Evolutionary conservation across 306 rosid species (phyloP).

Genomic region (Begonia peltatifolia): DNA sequence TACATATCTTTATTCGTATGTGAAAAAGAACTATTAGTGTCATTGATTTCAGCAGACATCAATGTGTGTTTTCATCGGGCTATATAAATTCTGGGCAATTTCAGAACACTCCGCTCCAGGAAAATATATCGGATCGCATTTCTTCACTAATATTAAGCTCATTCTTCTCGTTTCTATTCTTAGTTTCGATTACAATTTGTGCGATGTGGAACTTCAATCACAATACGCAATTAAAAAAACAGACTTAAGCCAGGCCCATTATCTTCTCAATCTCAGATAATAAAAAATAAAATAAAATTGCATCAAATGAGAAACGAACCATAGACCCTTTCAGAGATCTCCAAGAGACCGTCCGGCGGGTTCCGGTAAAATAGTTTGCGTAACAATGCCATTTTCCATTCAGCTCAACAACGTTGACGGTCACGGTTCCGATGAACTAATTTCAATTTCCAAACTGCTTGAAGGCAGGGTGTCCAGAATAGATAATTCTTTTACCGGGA

Average conservation of each 20-base stretch:
- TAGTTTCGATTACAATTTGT: too few relatives aligned
- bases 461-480: too few relatives aligned
- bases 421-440: conserved; percentile 13
- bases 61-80: too few relatives aligned
- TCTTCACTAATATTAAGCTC: background rate
- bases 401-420: conserved; percentile 30
- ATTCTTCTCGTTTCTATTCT: background rate
- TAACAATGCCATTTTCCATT: conserved; percentile 60
- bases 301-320: conserved; percentile 34
- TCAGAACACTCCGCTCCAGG: too few relatives aligned
- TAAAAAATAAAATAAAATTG: background rate
- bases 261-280: conserved; percentile 10
- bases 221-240: background rate
- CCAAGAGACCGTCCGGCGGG: conserved; percentile 95
- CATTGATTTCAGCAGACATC: too few relatives aligned
- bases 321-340: conserved; percentile 90
- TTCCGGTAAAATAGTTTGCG: conserved; percentile 85
- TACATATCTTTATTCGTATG: too few relatives aligned
- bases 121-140: background rate
- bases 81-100: too few relatives aligned
- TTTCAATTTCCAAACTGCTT: too few relatives aligned
- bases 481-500: too few relatives aligned
- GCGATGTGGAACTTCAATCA: background rate
- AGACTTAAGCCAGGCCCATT: background rate
- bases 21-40: too few relatives aligned